Evolutionary conservation across 768 basidiomycete genomes (phyloP).

Genomic region (Exsudoporus frostii): DNA sequence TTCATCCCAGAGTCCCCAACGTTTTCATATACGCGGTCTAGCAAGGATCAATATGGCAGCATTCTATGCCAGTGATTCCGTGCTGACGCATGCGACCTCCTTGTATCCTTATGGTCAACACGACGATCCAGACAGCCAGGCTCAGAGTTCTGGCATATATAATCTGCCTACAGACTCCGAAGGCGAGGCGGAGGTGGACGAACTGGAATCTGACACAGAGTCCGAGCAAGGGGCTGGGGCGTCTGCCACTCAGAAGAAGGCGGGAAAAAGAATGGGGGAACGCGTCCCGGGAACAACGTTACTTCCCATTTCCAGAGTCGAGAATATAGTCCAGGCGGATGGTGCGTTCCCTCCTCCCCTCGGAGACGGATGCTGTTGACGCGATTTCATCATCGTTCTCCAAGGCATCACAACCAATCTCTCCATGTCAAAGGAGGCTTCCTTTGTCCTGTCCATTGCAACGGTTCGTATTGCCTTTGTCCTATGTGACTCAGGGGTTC

Average conservation of each 20-base stretch:
- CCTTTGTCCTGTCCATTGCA: conserved; percentile 71
- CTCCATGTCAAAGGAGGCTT: conserved; percentile 71
- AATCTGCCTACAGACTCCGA: conserved; percentile 35
- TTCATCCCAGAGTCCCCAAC: background rate
- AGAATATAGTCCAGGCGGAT: conserved; percentile 78
- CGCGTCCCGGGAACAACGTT: conserved; percentile 65
- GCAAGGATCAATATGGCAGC: conserved; percentile 28
- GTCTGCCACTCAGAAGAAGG: conserved; percentile 27
- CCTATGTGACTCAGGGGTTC: conserved; percentile 9
- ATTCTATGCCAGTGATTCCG: conserved; percentile 28
- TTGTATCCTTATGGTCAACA: conserved; percentile 30
- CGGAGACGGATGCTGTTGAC: conserved; percentile 11
- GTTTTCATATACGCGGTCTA: conserved; percentile 7
- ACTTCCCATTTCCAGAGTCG: conserved; percentile 62
- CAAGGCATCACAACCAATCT: conserved; percentile 58
- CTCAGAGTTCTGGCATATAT: conserved; percentile 27
- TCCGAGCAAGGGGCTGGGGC: conserved; percentile 27
- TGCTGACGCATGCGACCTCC: conserved; percentile 32
- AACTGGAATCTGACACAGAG: conserved; percentile 33
- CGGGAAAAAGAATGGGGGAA: conserved; percentile 31
- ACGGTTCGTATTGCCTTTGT: conserved; percentile 46
- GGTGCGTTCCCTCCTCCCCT: conserved; percentile 41
- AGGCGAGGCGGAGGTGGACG: conserved; percentile 33
- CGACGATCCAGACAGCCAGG: conserved; percentile 24
- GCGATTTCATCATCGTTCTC: conserved; percentile 11